A percentile compares a stretch with the other conserved stretches of the same genome.
Conservation (phyloP, 1,139 yeast genomes). For the Saccharomycopsis crataegensis region DNA sequence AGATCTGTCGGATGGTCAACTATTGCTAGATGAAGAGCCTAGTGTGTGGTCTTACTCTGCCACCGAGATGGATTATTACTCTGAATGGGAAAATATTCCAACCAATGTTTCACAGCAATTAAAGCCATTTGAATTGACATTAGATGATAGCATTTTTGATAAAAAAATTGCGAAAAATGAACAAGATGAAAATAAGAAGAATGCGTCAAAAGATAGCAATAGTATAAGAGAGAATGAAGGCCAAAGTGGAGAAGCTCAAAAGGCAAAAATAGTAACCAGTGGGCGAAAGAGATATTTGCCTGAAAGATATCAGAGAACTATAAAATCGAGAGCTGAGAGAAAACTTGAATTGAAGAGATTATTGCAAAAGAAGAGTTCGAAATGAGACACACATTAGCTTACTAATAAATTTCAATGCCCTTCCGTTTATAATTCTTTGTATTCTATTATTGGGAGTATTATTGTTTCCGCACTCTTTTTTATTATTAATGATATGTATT, state of each 20-base stretch:
- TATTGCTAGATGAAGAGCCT: conserved; percentile 20
- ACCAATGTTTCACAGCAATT: conserved; percentile 23
- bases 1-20: background rate
- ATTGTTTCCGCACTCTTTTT: background rate
- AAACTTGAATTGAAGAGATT: conserved; percentile 15
- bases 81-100: conserved; percentile 30
- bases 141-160: conserved; percentile 1
- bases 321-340: conserved; percentile 7
- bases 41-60: conserved; percentile 26
- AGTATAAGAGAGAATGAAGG: no score
- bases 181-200: background rate
- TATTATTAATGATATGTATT: background rate
- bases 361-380: conserved; percentile 5
- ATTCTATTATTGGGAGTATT: no score
- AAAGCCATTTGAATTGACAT: conserved; percentile 20
- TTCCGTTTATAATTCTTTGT: no score
- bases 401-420: background rate
- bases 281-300: conserved; percentile 15
- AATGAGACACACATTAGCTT: background rate
- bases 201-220: background rate
- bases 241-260: background rate
- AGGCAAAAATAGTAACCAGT: conserved; percentile 1
- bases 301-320: conserved; percentile 3
- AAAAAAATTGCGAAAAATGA: background rate
- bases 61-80: conserved; percentile 27